These are phyloP conservation scores for Lepidium africanum DNA, from an alignment of 345 rosid genomes.

Conservation along the genomic window DNA sequence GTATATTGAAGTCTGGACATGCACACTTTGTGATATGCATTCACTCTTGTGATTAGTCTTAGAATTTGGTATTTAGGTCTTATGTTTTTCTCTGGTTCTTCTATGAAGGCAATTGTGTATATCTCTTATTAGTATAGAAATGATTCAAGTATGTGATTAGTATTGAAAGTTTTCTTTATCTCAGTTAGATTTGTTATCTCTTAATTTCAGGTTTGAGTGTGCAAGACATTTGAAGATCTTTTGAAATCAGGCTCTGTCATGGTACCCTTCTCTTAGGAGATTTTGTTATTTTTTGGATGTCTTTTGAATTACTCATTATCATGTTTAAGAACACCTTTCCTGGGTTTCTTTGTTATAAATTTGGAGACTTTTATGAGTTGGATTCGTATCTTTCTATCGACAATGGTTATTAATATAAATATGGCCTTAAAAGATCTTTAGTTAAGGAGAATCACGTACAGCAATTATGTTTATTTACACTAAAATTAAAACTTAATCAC, in stretches of 20 bases:
- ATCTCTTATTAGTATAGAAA: not conserved
- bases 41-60: not conserved
- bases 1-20: not conserved
- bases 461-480: too few relatives aligned
- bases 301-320: not conserved
- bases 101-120: not conserved
- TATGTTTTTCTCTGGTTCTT: not conserved
- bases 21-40: not conserved
- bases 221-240: constrained; percentile 47
- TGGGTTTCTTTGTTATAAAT: not conserved
- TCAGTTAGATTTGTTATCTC: not conserved
- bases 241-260: not conserved
- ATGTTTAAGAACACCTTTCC: not conserved
- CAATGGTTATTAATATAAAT: not conserved
- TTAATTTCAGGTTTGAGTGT: constrained; percentile 66
- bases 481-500: too few relatives aligned
- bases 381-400: constrained; percentile 5
- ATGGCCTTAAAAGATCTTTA: not conserved
- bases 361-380: not conserved
- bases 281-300: not conserved
- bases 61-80: not conserved
- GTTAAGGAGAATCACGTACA: not conserved
- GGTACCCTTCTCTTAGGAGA: not conserved
- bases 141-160: too few relatives aligned
- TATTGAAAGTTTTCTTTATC: too few relatives aligned